Conservation (phyloP, 2,329 filamentous ascomycete genomes). For the Talaromyces sp. region DNA sequence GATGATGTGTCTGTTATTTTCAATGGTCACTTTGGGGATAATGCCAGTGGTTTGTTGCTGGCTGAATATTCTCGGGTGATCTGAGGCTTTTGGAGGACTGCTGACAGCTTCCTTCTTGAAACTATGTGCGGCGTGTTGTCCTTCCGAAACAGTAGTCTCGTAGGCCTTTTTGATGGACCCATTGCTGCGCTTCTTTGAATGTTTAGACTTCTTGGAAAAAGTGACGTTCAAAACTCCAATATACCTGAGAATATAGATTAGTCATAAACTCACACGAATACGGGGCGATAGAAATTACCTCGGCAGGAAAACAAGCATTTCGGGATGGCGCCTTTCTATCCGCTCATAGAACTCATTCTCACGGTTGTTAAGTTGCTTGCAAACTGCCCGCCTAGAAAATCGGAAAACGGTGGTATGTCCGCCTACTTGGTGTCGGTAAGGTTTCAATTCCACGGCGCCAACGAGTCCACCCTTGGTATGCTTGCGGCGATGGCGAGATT, state of each 20-base stretch:
- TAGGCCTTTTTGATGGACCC: conserved; percentile 16
- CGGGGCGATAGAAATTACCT: conserved; percentile 44
- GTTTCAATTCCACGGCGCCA: conserved; percentile 90
- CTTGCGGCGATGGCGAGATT: conserved; percentile 23
- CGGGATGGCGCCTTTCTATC: conserved; percentile 83
- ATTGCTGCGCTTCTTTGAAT: conserved; percentile 41
- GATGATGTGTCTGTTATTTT: conserved; percentile 90
- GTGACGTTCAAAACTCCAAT: conserved; percentile 96
- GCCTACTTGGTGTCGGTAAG: conserved; percentile 95
- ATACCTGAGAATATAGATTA: conserved; percentile 55
- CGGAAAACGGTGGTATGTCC: conserved; percentile 95
- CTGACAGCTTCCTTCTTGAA: conserved; percentile 3
- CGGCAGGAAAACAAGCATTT: conserved; percentile 84
- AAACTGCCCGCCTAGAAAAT: conserved; percentile 90
- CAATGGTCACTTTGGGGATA: conserved; percentile 85
- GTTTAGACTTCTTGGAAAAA: conserved; percentile 76
- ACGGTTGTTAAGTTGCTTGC: conserved; percentile 95
- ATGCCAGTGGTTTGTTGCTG: conserved; percentile 72
- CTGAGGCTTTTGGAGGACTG: conserved; percentile 14
- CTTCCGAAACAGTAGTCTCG: conserved; percentile 14
- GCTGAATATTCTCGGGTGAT: conserved; percentile 54
- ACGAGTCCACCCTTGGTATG: conserved; percentile 50
- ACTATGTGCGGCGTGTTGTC: conserved; percentile 16
- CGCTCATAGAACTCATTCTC: conserved; percentile 99
- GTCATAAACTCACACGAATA: not conserved